Evolutionary conservation across 768 basidiomycete species (phyloP), one percentile per base, ranked within the genome.

Genomic region (Boletales sp.): DNA sequence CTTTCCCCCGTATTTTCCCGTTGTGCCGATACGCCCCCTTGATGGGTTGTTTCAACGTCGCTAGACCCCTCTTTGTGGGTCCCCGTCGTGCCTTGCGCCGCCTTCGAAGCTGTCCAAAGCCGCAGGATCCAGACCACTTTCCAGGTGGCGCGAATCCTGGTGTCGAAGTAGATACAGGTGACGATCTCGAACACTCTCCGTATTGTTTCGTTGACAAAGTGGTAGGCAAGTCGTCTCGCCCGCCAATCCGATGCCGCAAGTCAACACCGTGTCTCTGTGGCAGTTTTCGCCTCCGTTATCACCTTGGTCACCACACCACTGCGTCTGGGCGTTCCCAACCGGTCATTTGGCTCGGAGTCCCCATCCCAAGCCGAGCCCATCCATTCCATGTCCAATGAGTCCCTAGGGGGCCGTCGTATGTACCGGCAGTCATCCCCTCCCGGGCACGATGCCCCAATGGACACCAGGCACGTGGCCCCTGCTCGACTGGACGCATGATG

Each of bases 271-370:
- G 31, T n/a, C 47, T 21, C 29, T 51, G n/a, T 48, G 48, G 59
- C 31, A 32, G 29, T 24, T 9, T 4, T 19, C 29, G 9, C 36
- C 44, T 0, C 45, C 12, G 5, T 14, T 65, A 0, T 56, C 65
- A 8, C 14, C 55, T 0, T 54, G 57, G 51, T 21, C 27, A 7
- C 62, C 67, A 6, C 15, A 68, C 19, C 50, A 62, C 21, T 54
- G 48, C 9, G 40, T 59, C 42, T 66, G 65, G 65, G 30, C 9
- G 4, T 66, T 52, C 19, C 67, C 67, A 6, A 24, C 47, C 0
- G 65, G 65, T 1, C 50, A 56, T 11, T 36, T 67, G 43, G 53
- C 65, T 10, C 69, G 65, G 65, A 57, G 48, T 9, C 66, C 63
- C 2, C 52, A 62, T 30, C 60, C 56, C 8, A 58, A 63, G 12